A percentile compares a stretch with the other conserved stretches of the same genome.
Conservation (phyloP, 2,329 filamentous ascomycete species). For the Scytalidium lignicola region DNA sequence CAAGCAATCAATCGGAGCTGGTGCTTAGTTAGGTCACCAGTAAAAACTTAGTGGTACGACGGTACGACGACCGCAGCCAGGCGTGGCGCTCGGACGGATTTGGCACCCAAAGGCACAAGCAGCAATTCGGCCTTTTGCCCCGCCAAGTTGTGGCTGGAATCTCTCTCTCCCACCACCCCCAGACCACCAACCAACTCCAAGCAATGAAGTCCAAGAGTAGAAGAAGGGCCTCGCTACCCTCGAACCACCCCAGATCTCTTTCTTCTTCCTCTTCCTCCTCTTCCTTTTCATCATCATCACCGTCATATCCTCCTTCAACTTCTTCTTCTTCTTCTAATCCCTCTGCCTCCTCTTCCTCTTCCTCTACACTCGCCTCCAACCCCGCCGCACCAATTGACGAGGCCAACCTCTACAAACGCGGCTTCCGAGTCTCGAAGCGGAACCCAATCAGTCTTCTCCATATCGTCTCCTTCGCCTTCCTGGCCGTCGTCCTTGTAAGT, state of each 20-base stretch:
- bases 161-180: conserved; percentile 14
- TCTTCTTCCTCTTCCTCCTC: background rate
- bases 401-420: conserved; percentile 10
- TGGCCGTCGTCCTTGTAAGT: conserved; percentile 27
- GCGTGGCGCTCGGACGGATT: background rate
- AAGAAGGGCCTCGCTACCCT: conserved; percentile 20
- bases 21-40: too few relatives aligned
- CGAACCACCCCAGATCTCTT: background rate
- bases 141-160: conserved; percentile 20
- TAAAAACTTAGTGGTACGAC: too few relatives aligned
- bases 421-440: conserved; percentile 18
- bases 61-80: background rate
- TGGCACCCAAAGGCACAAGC: too few relatives aligned
- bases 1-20: too few relatives aligned
- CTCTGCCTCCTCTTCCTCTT: conserved; percentile 5
- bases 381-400: conserved; percentile 7
- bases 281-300: background rate
- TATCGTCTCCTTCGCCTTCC: conserved; percentile 26
- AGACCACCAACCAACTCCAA: too few relatives aligned
- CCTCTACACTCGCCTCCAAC: conserved; percentile 4
- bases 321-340: conserved; percentile 6
- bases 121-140: conserved; percentile 9
- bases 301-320: conserved; percentile 4
- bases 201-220: conserved; percentile 19
- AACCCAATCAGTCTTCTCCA: conserved; percentile 23